phyloP scores from a whole-genome alignment of 805 yeast species.

The Kodamaea neixiangensis region DNA sequence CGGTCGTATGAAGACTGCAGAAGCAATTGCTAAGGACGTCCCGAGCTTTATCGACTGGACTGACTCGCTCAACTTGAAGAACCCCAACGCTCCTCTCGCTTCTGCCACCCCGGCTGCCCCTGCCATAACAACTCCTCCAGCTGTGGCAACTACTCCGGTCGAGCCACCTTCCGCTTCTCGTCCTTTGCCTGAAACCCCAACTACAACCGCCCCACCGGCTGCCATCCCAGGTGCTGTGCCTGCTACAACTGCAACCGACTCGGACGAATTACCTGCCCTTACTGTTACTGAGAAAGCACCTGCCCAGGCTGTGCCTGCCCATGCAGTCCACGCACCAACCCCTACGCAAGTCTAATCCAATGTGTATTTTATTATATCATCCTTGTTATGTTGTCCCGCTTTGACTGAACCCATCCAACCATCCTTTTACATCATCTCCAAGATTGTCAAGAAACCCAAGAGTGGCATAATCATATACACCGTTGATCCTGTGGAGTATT shows the following conservation, averaged over 20 bases:
- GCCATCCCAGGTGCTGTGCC: background rate
- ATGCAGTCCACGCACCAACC: background rate
- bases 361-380: background rate
- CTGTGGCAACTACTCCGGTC: slow-evolving; percentile 1
- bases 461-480: slow-evolving; percentile 31
- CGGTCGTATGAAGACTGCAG: slow-evolving; percentile 28
- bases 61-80: slow-evolving; percentile 8
- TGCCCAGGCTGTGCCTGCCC: background rate
- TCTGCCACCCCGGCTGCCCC: slow-evolving; percentile 8
- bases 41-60: slow-evolving; percentile 39
- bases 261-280: background rate
- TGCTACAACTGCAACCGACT: background rate
- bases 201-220: background rate
- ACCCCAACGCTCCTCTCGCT: slow-evolving; percentile 5
- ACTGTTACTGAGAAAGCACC: too few relatives aligned
- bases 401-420: slow-evolving; percentile 25
- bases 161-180: background rate
- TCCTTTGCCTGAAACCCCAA: background rate
- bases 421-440: slow-evolving; percentile 43
- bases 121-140: slow-evolving; percentile 3
- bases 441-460: slow-evolving; percentile 42
- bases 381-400: background rate
- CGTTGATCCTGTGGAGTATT: slow-evolving; percentile 19
- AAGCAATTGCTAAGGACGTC: slow-evolving; percentile 43
- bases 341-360: background rate